Evolutionary conservation across 306 rosid species (phyloP).

Genomic region (Astragalus glycyphyllos): DNA sequence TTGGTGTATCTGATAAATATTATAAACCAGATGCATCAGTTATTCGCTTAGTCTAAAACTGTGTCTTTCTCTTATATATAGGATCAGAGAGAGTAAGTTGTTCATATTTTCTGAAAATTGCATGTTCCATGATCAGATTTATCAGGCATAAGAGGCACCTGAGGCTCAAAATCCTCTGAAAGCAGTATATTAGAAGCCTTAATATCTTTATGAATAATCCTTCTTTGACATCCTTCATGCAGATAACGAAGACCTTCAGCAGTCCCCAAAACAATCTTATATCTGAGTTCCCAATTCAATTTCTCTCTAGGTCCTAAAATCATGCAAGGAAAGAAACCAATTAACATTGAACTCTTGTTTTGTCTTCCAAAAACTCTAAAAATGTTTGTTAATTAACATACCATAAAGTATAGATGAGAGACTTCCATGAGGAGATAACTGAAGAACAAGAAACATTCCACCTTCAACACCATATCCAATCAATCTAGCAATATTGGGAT

Average conservation of each 20-base stretch:
- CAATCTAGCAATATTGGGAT: constrained; percentile 88
- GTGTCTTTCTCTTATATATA: no score
- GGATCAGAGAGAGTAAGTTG: no score
- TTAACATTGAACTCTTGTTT: background rate
- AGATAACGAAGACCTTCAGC: constrained; percentile 93
- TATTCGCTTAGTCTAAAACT: no score
- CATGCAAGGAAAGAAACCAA: constrained; percentile 12
- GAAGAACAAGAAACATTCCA: constrained; percentile 98
- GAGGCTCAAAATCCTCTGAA: constrained; percentile 90
- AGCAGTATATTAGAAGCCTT: constrained; percentile 95
- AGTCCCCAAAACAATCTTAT: constrained; percentile 75
- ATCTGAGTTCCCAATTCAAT: constrained; percentile 77
- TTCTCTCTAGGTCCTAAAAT: constrained; percentile 80
- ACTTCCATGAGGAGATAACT: constrained; percentile 94
- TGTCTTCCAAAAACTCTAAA: constrained; percentile 24
- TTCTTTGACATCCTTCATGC: constrained; percentile 92
- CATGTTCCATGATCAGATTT: constrained; percentile 3
- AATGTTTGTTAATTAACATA: constrained; percentile 45
- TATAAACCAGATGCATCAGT: no score
- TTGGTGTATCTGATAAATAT: no score
- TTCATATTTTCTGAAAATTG: no score
- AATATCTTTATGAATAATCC: constrained; percentile 95
- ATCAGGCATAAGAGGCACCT: constrained; percentile 54
- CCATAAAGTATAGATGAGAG: constrained; percentile 88
- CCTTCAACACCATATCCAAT: constrained; percentile 99